A percentile compares a stretch with the other conserved stretches of the same genome.
These are phyloP conservation scores for Candida taoyuanica DNA, from an alignment of 805 yeast species.

Conservation along the genomic window DNA sequence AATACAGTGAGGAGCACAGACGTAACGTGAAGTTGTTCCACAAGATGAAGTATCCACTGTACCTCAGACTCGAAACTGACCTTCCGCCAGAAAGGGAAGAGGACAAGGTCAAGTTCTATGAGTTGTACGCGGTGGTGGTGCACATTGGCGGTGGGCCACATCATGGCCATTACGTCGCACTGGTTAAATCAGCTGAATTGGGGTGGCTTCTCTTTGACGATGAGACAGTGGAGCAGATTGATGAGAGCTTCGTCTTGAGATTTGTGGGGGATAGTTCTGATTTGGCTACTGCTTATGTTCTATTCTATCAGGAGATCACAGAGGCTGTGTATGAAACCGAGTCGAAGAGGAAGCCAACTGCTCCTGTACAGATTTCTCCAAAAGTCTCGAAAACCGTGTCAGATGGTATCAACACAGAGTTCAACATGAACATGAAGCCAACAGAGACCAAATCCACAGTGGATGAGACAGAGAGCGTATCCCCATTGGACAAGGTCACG, in stretches of 20 bases:
- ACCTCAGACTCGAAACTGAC: slow-evolving; percentile 45
- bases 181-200: slow-evolving; percentile 68
- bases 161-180: slow-evolving; percentile 92
- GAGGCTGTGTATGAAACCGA: slow-evolving; percentile 30
- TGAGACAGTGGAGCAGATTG: slow-evolving; percentile 87
- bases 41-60: slow-evolving; percentile 74
- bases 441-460: slow-evolving; percentile 2
- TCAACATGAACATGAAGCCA: slow-evolving; percentile 13
- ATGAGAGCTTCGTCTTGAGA: slow-evolving; percentile 73
- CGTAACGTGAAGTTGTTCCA: slow-evolving; percentile 84
- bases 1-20: slow-evolving; percentile 79
- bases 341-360: neutral
- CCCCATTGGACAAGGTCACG: neutral
- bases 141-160: slow-evolving; percentile 98
- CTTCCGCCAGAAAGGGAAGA: slow-evolving; percentile 54
- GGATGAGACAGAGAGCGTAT: slow-evolving; percentile 4
- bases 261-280: slow-evolving; percentile 89
- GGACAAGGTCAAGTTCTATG: slow-evolving; percentile 54
- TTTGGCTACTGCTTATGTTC: slow-evolving; percentile 84
- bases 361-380: neutral
- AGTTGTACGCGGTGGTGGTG: slow-evolving; percentile 79
- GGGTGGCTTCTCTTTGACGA: slow-evolving; percentile 96
- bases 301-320: slow-evolving; percentile 68
- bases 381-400: neutral
- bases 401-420: slow-evolving; percentile 11